These are phyloP conservation scores for Physaria fendleri DNA, from an alignment of 345 rosid species.

Conservation along the genomic window DNA sequence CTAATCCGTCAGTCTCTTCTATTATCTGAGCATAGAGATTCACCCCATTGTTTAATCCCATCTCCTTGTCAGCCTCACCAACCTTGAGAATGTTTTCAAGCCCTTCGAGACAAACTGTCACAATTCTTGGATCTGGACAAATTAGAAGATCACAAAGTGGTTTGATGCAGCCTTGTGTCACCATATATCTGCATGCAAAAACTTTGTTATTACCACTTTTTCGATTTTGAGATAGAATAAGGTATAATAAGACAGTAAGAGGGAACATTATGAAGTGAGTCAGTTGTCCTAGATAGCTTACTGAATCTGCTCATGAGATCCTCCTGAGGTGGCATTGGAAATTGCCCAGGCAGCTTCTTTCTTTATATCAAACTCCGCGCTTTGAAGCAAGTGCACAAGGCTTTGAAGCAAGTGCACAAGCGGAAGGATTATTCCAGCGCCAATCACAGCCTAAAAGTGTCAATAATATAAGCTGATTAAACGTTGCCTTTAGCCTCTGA, in stretches of 20 bases:
- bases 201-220: constrained; percentile 7
- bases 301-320: constrained; percentile 82
- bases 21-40: constrained; percentile 59
- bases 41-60: constrained; percentile 48
- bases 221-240: background rate
- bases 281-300: too few species aligned
- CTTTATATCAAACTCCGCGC: constrained; percentile 79
- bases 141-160: constrained; percentile 78
- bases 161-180: constrained; percentile 66
- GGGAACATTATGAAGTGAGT: constrained; percentile 6
- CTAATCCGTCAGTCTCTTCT: constrained; percentile 75
- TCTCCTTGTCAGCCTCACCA: constrained; percentile 73
- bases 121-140: constrained; percentile 78
- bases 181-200: constrained; percentile 51
- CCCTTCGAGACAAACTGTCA: constrained; percentile 83
- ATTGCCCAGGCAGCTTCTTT: constrained; percentile 92
- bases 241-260: constrained; percentile 2
- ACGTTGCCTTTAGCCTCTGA: background rate
- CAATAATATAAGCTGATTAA: background rate
- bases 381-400: constrained; percentile 71
- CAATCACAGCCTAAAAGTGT: constrained; percentile 56
- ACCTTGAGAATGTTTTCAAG: constrained; percentile 78
- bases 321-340: constrained; percentile 88
- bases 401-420: constrained; percentile 71
- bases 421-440: constrained; percentile 59